phyloP scores from a whole-genome alignment of 192 early-diverging fungal species.

The Chytriomyces sp. region DNA sequence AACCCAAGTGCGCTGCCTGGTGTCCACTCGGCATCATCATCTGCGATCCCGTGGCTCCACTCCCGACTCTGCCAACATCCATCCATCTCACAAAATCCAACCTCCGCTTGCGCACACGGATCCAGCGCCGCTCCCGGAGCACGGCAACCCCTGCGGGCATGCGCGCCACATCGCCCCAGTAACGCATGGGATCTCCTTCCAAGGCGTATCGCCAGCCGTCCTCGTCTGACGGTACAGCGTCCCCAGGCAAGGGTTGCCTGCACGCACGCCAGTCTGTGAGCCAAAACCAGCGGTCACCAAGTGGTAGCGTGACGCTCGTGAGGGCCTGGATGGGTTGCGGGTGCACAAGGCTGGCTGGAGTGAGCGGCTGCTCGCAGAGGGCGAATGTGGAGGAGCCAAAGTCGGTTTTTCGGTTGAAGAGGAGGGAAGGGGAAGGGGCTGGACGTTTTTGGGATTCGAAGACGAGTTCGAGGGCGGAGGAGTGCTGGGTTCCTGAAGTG shows the following conservation, averaged over 20 bases:
- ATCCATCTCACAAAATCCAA: conserved; percentile 57
- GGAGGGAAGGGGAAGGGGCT: conserved; percentile 43
- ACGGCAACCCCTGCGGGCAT: conserved; percentile 57
- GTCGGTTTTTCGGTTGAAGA: too few relatives aligned
- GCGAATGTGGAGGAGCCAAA: neutral
- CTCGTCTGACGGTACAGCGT: too few relatives aligned
- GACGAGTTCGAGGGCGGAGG: conserved; percentile 58
- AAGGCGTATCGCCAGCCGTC: conserved; percentile 79
- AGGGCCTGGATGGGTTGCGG: too few relatives aligned
- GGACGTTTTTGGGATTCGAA: conserved; percentile 72
- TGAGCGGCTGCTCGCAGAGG: neutral
- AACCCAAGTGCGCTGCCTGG: too few relatives aligned
- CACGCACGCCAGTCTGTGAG: conserved; percentile 78
- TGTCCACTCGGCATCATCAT: too few relatives aligned
- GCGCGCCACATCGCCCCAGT: conserved; percentile 18
- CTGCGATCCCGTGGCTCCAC: neutral
- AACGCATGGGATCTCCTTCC: conserved; percentile 34
- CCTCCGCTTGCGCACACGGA: conserved; percentile 73
- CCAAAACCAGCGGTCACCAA: conserved; percentile 86
- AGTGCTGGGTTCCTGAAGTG: conserved; percentile 37
- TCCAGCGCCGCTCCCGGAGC: conserved; percentile 72
- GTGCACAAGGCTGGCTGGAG: too few relatives aligned
- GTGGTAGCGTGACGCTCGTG: too few relatives aligned
- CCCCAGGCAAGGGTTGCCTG: too few relatives aligned
- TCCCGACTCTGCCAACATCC: too few relatives aligned